Conservation (phyloP, 495 filamentous ascomycete genomes). For the Clavariopsis aquatica region DNA sequence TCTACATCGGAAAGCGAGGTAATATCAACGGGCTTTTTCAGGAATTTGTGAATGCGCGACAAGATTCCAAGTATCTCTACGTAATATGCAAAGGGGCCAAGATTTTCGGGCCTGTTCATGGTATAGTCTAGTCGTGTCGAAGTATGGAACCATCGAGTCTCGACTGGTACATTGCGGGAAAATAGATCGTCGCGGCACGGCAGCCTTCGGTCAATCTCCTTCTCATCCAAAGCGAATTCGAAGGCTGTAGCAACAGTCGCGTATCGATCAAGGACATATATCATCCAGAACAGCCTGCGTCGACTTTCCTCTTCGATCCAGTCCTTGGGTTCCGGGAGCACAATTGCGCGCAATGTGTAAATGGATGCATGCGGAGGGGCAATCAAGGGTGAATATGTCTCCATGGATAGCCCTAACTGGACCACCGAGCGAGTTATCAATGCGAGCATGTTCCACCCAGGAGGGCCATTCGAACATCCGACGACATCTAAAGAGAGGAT, state of each 20-base stretch:
- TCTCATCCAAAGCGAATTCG: slow-evolving; percentile 83
- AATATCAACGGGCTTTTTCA: slow-evolving; percentile 87
- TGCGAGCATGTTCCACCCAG: slow-evolving; percentile 86
- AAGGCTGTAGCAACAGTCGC: slow-evolving; percentile 87
- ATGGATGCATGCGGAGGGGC: slow-evolving; percentile 77
- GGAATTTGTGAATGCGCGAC: slow-evolving; percentile 79
- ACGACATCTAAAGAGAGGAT: slow-evolving; percentile 79
- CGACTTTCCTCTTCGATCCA: slow-evolving; percentile 88
- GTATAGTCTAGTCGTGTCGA: slow-evolving; percentile 58
- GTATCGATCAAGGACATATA: slow-evolving; percentile 84
- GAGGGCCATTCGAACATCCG: slow-evolving; percentile 78
- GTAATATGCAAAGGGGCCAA: slow-evolving; percentile 83
- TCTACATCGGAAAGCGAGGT: slow-evolving; percentile 79
- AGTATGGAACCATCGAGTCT: slow-evolving; percentile 77
- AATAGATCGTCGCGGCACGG: slow-evolving; percentile 87
- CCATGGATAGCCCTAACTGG: slow-evolving; percentile 78
- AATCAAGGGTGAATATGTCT: slow-evolving; percentile 71
- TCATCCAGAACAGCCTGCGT: slow-evolving; percentile 86
- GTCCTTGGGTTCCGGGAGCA: slow-evolving; percentile 75
- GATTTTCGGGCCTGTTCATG: slow-evolving; percentile 71
- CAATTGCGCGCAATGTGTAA: slow-evolving; percentile 78
- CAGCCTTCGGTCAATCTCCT: slow-evolving; percentile 81
- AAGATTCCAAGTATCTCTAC: slow-evolving; percentile 84
- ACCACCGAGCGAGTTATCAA: slow-evolving; percentile 83
- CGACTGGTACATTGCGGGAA: slow-evolving; percentile 76